phyloP scores from a whole-genome alignment of 441 rosid species.

The Pelargonium australe region DNA sequence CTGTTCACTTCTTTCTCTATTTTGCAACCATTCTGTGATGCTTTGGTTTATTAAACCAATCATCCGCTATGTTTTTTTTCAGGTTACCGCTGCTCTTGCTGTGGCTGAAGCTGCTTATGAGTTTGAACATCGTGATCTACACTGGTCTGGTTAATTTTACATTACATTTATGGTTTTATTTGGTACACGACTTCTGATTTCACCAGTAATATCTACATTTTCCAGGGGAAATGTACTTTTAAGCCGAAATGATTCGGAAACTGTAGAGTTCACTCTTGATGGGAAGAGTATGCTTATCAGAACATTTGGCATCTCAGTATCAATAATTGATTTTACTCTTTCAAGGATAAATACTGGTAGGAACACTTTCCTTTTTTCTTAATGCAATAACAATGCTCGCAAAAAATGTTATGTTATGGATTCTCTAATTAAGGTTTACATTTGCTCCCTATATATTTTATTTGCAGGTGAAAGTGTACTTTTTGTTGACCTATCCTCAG shows the following conservation, averaged over 20 bases:
- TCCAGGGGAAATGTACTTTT: conserved; percentile 88
- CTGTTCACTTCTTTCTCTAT: not conserved
- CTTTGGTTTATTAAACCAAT: conserved; percentile 7
- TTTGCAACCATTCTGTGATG: conserved; percentile 1
- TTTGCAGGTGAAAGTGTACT: conserved; percentile 70
- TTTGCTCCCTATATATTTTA: not conserved
- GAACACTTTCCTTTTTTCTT: too few relatives aligned
- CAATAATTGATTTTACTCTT: conserved; percentile 87
- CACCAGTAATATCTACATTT: conserved; percentile 9
- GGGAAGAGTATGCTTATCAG: conserved; percentile 47
- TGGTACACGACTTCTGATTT: conserved; percentile 12
- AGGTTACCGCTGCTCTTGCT: conserved; percentile 92
- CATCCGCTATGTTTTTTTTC: conserved; percentile 15
- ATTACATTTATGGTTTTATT: not conserved
- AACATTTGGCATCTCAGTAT: conserved; percentile 56
- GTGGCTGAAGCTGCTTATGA: conserved; percentile 94
- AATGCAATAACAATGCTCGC: not conserved
- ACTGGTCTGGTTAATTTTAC: conserved; percentile 47
- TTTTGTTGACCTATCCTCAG: conserved; percentile 71
- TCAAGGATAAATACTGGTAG: conserved; percentile 84
- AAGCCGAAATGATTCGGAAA: conserved; percentile 49
- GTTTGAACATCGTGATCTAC: conserved; percentile 90
- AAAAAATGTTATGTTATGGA: not conserved
- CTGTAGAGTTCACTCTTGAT: conserved; percentile 44
- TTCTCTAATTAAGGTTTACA: not conserved